Percentiles rank a stretch among this genome's conserved stretches.
Conservation (phyloP, 306 rosid genomes). For the Malus domestica region DNA sequence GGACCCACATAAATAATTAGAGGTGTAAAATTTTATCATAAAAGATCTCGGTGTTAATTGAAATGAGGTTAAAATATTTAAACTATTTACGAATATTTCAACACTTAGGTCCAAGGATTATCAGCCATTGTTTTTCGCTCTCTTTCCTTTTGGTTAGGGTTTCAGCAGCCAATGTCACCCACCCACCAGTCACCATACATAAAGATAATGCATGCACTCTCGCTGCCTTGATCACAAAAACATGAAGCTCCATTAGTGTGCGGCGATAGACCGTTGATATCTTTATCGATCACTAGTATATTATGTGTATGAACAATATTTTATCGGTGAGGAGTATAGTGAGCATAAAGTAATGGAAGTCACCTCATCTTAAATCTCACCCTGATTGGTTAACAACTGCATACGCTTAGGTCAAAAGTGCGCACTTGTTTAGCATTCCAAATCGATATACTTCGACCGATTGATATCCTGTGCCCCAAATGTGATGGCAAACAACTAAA, state of each 20-base stretch:
- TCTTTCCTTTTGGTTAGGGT: not conserved
- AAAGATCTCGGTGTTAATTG: accelerated
- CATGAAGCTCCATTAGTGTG: not conserved
- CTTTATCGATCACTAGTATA: not conserved
- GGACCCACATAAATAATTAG: too few relatives aligned
- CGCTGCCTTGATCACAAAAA: not conserved
- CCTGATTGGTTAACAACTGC: not conserved
- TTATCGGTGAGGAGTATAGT: too few relatives aligned
- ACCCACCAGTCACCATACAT: not conserved
- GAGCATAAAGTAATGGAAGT: too few relatives aligned
- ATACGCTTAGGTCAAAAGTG: not conserved
- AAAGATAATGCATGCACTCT: not conserved
- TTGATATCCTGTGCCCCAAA: not conserved
- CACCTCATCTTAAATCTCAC: not conserved
- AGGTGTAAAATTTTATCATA: accelerated
- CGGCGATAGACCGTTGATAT: not conserved
- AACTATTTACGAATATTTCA: too few relatives aligned
- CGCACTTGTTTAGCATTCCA: not conserved
- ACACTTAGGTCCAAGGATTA: too few relatives aligned
- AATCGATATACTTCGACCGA: too few relatives aligned
- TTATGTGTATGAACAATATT: too few relatives aligned
- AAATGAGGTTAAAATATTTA: too few relatives aligned
- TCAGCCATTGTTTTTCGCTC: not conserved
- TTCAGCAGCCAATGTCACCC: not conserved
- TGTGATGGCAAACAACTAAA: not conserved